A percentile compares a stretch with the other conserved stretches of the same genome.
These are phyloP conservation scores for Eremomyces bilateralis DNA, from an alignment of 495 filamentous ascomycete species.

Conservation along the genomic window DNA sequence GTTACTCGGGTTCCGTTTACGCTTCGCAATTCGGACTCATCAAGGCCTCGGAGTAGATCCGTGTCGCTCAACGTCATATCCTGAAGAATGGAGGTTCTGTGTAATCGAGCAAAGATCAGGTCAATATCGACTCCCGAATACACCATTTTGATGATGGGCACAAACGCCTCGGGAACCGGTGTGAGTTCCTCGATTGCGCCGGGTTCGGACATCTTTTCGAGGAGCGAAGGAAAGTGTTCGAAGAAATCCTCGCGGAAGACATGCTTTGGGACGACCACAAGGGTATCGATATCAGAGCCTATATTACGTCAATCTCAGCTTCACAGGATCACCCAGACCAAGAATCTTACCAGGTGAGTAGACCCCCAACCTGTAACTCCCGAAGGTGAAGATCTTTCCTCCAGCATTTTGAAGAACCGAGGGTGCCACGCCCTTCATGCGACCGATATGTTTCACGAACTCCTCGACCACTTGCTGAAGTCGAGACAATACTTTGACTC, in stretches of 20 bases:
- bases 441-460: slow-evolving; percentile 61
- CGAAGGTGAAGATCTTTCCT: slow-evolving; percentile 83
- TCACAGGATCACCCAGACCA: background rate
- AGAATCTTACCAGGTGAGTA: slow-evolving; percentile 52
- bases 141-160: slow-evolving; percentile 91
- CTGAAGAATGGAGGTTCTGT: slow-evolving; percentile 43
- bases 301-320: background rate
- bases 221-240: slow-evolving; percentile 53
- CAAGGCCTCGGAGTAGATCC: slow-evolving; percentile 61
- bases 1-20: slow-evolving; percentile 87
- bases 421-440: slow-evolving; percentile 53
- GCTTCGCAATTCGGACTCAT: slow-evolving; percentile 66
- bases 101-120: slow-evolving; percentile 71
- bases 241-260: slow-evolving; percentile 81
- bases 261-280: slow-evolving; percentile 75
- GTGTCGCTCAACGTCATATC: slow-evolving; percentile 61
- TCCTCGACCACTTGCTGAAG: slow-evolving; percentile 61
- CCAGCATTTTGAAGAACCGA: slow-evolving; percentile 58
- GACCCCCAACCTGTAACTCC: slow-evolving; percentile 82
- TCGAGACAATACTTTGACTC: slow-evolving; percentile 31
- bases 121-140: slow-evolving; percentile 82
- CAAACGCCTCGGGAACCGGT: slow-evolving; percentile 69
- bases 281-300: slow-evolving; percentile 94
- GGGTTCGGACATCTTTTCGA: slow-evolving; percentile 46
- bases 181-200: slow-evolving; percentile 71